Evolutionary conservation across 2,329 filamentous ascomycete genomes (phyloP).

Genomic region (Talaromyces marneffei): DNA sequence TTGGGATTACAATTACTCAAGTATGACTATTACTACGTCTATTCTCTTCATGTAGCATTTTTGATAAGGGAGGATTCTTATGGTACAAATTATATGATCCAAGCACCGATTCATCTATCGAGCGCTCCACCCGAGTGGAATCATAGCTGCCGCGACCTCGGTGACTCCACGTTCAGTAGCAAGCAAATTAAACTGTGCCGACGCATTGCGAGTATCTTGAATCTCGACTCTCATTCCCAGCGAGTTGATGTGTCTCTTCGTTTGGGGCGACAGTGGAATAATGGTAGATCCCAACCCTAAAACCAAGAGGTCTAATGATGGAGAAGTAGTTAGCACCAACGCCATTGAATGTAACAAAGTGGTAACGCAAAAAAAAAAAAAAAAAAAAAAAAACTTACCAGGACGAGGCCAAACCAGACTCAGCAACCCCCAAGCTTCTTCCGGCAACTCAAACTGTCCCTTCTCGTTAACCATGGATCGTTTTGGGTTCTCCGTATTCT

Average conservation of each 20-base stretch:
- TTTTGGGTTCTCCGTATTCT: conserved; percentile 28
- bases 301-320: conserved; percentile 79
- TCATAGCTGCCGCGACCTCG: conserved; percentile 78
- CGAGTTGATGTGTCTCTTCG: conserved; percentile 64
- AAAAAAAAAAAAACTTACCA: conserved; percentile 57
- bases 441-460: conserved; percentile 72
- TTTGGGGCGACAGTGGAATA: conserved; percentile 68
- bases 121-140: conserved; percentile 76
- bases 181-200: conserved; percentile 87
- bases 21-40: not conserved
- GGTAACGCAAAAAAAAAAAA: too few relatives aligned
- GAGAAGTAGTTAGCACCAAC: not conserved
- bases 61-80: not conserved
- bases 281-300: conserved; percentile 77
- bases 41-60: not conserved
- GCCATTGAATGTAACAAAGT: not conserved
- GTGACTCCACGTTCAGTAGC: conserved; percentile 87
- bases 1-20: too few relatives aligned
- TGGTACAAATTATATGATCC: not conserved
- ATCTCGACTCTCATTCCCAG: conserved; percentile 83
- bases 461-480: conserved; percentile 60
- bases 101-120: conserved; percentile 1
- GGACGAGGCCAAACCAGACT: conserved; percentile 80
- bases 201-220: conserved; percentile 87
- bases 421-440: conserved; percentile 68